Percentiles rank a stretch among this genome's conserved stretches.
phyloP scores from a whole-genome alignment of 768 basidiomycete genomes.

The Phaeotremella skinneri region DNA sequence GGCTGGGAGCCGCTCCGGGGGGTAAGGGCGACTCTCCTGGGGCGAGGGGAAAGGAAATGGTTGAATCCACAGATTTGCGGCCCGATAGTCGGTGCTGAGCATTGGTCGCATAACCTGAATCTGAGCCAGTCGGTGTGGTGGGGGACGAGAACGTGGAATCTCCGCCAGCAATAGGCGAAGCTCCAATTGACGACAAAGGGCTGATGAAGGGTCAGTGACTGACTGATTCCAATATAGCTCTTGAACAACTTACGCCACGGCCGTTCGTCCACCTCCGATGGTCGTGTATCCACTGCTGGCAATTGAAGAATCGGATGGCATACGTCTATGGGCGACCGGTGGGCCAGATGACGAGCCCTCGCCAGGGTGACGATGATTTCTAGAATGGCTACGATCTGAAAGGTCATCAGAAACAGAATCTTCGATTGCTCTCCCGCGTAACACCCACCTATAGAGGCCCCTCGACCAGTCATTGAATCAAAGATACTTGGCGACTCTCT shows the following conservation, averaged over 20 bases:
- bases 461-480: neutral
- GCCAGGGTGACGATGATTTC: neutral
- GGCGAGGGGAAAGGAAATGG: slow-evolving; percentile 30
- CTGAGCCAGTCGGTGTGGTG: slow-evolving; percentile 38
- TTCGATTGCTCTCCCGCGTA: too few species aligned
- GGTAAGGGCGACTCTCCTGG: slow-evolving; percentile 19
- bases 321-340: slow-evolving; percentile 35
- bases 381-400: neutral
- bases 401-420: neutral
- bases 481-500: slow-evolving; percentile 5
- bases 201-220: slow-evolving; percentile 16
- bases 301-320: slow-evolving; percentile 45
- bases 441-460: slow-evolving; percentile 4
- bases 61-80: slow-evolving; percentile 46
- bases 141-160: slow-evolving; percentile 36
- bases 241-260: neutral
- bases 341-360: slow-evolving; percentile 11
- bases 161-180: slow-evolving; percentile 6
- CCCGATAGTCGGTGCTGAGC: slow-evolving; percentile 32
- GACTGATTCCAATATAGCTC: slow-evolving; percentile 16
- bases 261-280: slow-evolving; percentile 14
- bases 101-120: slow-evolving; percentile 27
- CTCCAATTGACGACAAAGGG: slow-evolving; percentile 42
- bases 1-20: slow-evolving; percentile 31
- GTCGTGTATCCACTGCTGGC: slow-evolving; percentile 44